Conservation (phyloP, 306 rosid genomes). For the Vigna hirtella region DNA sequence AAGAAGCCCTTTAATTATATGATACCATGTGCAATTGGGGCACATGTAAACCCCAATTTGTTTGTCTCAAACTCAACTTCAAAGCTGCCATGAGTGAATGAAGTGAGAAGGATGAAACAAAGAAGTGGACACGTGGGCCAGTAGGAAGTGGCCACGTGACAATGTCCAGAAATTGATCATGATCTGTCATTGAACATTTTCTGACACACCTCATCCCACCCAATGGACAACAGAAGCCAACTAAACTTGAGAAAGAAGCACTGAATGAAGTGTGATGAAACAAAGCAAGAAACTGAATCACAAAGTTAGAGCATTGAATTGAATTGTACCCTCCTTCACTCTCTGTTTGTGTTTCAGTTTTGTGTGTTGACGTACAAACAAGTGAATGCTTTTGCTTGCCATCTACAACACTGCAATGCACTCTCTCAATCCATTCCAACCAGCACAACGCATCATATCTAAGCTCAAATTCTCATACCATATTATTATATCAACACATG, state of each 20-base stretch:
- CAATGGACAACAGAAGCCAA: neutral
- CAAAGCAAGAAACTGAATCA: too few species aligned
- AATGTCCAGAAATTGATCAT: neutral
- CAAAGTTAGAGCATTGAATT: slow-evolving; percentile 21
- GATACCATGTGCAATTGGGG: slow-evolving; percentile 35
- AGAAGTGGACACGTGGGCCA: neutral
- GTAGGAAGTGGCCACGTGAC: slow-evolving; percentile 19
- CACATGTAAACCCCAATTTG: neutral
- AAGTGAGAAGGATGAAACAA: neutral
- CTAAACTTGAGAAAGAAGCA: neutral
- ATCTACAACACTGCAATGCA: slow-evolving; percentile 37
- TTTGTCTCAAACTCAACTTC: neutral
- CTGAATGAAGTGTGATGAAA: neutral
- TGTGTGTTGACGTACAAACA: slow-evolving; percentile 37
- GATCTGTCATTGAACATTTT: slow-evolving; percentile 13
- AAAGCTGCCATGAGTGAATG: neutral
- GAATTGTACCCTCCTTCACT: slow-evolving; percentile 1
- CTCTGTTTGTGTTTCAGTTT: neutral
- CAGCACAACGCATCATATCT: neutral
- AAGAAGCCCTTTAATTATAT: neutral
- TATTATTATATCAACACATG: neutral
- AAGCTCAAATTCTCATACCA: neutral
- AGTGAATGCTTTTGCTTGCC: slow-evolving; percentile 42
- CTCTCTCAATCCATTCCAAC: neutral
- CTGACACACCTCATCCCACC: neutral